Evolutionary conservation across 2,329 filamentous ascomycete genomes (phyloP).

Genomic region (Venturia pyrina): DNA sequence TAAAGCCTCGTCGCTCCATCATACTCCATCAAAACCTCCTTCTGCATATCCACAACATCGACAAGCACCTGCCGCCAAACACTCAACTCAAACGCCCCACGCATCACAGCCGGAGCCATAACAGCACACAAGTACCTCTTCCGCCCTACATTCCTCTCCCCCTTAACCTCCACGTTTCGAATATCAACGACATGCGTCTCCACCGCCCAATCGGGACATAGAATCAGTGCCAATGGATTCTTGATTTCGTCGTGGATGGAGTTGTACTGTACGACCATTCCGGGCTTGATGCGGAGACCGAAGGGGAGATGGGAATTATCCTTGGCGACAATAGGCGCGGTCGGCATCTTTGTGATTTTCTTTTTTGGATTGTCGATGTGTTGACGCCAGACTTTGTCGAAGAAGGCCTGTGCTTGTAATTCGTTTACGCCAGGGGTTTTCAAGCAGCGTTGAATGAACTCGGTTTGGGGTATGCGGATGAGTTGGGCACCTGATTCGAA

Average conservation of each 20-base stretch:
- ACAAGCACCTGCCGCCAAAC: constrained; percentile 1
- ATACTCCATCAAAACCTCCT: constrained; percentile 6
- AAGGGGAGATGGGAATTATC: not conserved
- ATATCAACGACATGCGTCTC: constrained; percentile 1
- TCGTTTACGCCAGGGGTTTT: not conserved
- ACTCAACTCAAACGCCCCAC: not conserved
- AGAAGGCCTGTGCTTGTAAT: not conserved
- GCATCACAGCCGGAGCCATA: not conserved
- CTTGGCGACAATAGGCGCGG: not conserved
- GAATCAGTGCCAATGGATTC: not conserved
- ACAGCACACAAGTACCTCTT: constrained; percentile 4
- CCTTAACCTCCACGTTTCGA: not conserved
- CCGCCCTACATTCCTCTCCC: not conserved
- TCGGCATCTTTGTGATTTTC: not conserved
- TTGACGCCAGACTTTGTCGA: constrained; percentile 2
- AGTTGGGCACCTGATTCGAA: not conserved
- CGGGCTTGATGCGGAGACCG: not conserved
- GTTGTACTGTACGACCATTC: constrained; percentile 1
- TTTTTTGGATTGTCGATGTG: constrained; percentile 2
- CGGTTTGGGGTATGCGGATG: not conserved
- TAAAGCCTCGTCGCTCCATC: constrained; percentile 5
- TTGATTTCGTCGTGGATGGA: not conserved
- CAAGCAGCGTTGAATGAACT: not conserved
- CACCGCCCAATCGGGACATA: not conserved
- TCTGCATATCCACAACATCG: not conserved